Conservation (phyloP, 2,329 filamentous ascomycete genomes). For the Microdochium paspali region DNA sequence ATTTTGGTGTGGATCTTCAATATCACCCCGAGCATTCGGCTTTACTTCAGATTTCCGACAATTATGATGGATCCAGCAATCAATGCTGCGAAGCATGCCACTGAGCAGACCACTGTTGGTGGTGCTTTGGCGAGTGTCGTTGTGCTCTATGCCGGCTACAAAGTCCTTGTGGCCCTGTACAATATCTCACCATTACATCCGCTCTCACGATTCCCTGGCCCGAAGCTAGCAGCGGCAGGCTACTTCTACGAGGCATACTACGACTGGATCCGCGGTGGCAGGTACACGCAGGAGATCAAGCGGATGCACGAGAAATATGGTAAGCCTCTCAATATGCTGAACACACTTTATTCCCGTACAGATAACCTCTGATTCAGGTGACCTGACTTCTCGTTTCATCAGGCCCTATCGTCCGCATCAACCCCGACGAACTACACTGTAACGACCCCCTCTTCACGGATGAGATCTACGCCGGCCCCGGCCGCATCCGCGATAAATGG, state of each 20-base stretch:
- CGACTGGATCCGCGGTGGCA: conserved; percentile 8
- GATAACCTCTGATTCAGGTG: not conserved
- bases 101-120: not conserved
- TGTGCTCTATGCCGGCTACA: conserved; percentile 2
- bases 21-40: no score
- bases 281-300: conserved; percentile 9
- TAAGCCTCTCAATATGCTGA: conserved; percentile 1
- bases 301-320: conserved; percentile 13
- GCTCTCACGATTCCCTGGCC: conserved; percentile 11
- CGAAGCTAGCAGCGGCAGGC: conserved; percentile 8
- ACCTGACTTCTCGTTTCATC: no score
- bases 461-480: conserved; percentile 10
- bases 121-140: not conserved
- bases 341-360: not conserved
- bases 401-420: conserved; percentile 8
- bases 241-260: conserved; percentile 12
- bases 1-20: no score
- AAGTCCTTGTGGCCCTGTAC: conserved; percentile 7
- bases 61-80: not conserved
- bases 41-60: no score
- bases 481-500: conserved; percentile 12
- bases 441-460: conserved; percentile 9
- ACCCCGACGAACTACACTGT: conserved; percentile 9
- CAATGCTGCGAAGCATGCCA: not conserved
- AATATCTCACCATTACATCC: conserved; percentile 13